phyloP scores from a whole-genome alignment of 345 rosid species.

The Bruguiera sexangula region DNA sequence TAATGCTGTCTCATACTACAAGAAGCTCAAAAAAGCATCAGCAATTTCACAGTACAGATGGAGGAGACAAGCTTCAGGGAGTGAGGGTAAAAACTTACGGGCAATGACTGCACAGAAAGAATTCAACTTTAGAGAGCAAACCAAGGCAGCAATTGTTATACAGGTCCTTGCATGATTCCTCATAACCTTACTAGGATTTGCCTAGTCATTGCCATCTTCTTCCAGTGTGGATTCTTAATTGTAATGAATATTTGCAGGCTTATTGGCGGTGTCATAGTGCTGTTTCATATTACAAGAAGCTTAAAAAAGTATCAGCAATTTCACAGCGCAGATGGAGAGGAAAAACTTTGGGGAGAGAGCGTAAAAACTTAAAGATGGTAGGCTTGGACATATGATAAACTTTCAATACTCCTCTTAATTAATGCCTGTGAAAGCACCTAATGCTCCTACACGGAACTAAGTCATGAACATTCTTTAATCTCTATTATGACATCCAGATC shows the following conservation, averaged over 20 bases:
- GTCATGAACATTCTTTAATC: background rate
- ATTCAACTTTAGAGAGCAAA: constrained; percentile 29
- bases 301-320: constrained; percentile 40
- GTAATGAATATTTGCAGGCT: constrained; percentile 37
- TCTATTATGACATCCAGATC: background rate
- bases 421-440: background rate
- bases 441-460: background rate
- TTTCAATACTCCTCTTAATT: background rate
- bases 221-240: constrained; percentile 18
- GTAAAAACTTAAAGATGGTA: constrained; percentile 37
- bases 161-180: constrained; percentile 47
- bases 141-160: constrained; percentile 44
- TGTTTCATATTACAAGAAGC: constrained; percentile 40
- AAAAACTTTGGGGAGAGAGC: constrained; percentile 33
- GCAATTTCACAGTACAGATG: constrained; percentile 40
- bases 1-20: constrained; percentile 43
- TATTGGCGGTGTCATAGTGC: constrained; percentile 57
- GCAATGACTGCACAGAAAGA: constrained; percentile 47
- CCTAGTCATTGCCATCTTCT: constrained; percentile 8
- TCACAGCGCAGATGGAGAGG: constrained; percentile 42
- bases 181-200: background rate
- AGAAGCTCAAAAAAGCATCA: constrained; percentile 42
- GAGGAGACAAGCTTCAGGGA: constrained; percentile 31
- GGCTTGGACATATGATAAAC: constrained; percentile 10
- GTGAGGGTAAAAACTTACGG: constrained; percentile 20